A percentile compares a stretch with the other conserved stretches of the same genome.
Conservation (phyloP, 768 basidiomycete genomes). For the Amanita jacksonii region DNA sequence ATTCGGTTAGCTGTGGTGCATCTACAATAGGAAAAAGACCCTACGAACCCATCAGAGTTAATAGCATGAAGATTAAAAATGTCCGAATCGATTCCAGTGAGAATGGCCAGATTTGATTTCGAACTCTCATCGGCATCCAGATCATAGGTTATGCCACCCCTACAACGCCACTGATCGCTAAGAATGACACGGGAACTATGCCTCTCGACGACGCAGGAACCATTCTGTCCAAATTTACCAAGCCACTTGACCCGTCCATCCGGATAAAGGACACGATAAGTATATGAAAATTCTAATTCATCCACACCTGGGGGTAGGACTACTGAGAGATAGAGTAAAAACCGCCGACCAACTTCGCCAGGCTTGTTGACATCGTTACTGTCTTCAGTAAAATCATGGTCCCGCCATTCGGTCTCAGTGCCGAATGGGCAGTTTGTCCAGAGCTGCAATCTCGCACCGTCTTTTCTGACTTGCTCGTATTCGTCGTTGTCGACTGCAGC, state of each 20-base stretch:
- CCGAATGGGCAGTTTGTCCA: constrained; percentile 28
- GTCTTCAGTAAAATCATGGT: constrained; percentile 21
- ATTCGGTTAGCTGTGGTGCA: background rate
- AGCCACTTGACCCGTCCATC: constrained; percentile 37
- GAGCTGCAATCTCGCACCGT: constrained; percentile 28
- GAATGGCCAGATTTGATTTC: background rate
- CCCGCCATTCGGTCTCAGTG: constrained; percentile 22
- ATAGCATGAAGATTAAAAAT: background rate
- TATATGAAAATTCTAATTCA: constrained; percentile 27
- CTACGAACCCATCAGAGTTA: constrained; percentile 5
- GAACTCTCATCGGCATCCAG: background rate
- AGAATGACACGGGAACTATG: constrained; percentile 9
- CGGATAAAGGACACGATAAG: constrained; percentile 39
- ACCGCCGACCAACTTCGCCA: background rate
- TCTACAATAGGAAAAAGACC: background rate
- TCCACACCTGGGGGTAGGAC: background rate
- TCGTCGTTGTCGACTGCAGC: constrained; percentile 23
- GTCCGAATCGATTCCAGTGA: background rate
- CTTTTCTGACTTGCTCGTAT: constrained; percentile 20
- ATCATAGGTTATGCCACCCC: background rate
- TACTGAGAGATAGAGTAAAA: constrained; percentile 2
- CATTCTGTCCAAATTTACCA: constrained; percentile 34
- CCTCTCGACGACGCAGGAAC: constrained; percentile 25
- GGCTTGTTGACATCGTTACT: background rate
- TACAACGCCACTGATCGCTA: constrained; percentile 16